Evolutionary conservation across 257 asterid species (phyloP), one percentile per base, ranked within the genome.

Genomic region (Ophiorrhiza pumila): DNA sequence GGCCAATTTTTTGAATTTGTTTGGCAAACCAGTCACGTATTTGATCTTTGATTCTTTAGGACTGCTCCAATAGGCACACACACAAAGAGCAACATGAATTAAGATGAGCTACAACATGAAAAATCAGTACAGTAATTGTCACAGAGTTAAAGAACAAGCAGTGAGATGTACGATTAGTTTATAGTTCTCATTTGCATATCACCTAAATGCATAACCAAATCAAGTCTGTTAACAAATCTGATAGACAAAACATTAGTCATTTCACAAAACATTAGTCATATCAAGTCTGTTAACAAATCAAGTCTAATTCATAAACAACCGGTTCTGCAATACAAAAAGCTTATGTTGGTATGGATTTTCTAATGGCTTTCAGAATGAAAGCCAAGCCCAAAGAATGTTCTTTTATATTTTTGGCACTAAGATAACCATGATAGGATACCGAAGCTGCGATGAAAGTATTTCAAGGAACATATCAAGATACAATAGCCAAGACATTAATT

Each of bases 41-140:
- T 39, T 81, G 77, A 68, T 78, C 90, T 89, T 90, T 17, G 88
- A 75, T 74, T 79, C 90, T 70, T 83, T 73, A 5, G 96, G 95
- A 23, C 69, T 77, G 47, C 85, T 87, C 99, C 98, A 94, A 80
- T 90, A 94, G 79, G 98, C 99, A 53, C 97, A 97, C 56, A 83
- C 91, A 43, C 99, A 94, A n/a, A 88, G 50, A 27, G 85, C 85
- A 77, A 85, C 91, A 72, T 83, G 79, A 71, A 84, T 79, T 37
- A 85, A 80, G 76, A 91, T 76, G 75, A 94, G 92, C 99, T 94
- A 77, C 82, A 85, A 62, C 49, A 50, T 58, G 74, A 67, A 74
- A 25, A 74, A 75, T 83, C 65, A 83, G 71, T 57, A 68, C 5
- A 15, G 68, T 31, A 23, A 25, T 5, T 43, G 64, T 14, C 65